phyloP scores from a whole-genome alignment of 2,329 filamentous ascomycete species.

The Colletotrichum incanum region DNA sequence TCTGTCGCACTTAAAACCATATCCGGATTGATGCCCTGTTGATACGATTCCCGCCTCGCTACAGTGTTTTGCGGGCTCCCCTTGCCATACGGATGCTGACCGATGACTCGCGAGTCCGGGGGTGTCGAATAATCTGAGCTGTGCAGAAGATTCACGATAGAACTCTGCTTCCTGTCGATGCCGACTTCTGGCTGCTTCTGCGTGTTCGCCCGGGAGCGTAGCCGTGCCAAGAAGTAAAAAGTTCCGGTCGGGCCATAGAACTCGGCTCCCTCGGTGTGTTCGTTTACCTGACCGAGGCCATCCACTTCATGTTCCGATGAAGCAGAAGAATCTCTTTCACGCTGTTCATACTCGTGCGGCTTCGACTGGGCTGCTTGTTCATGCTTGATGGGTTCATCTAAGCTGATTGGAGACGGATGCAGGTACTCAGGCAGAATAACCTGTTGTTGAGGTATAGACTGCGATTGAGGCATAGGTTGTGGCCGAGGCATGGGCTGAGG shows the following conservation, averaged over 20 bases:
- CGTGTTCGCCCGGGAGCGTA: constrained; percentile 38
- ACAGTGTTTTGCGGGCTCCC: constrained; percentile 17
- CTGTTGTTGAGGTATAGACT: neutral
- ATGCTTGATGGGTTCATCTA: constrained; percentile 36
- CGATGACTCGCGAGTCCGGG: constrained; percentile 27
- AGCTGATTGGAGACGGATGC: constrained; percentile 33
- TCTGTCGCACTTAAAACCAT: neutral
- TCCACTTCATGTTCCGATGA: constrained; percentile 40
- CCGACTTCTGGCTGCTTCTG: constrained; percentile 19
- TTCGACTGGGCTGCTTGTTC: neutral
- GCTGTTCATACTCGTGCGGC: constrained; percentile 6
- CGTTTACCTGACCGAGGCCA: constrained; percentile 39
- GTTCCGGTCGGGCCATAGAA: constrained; percentile 43
- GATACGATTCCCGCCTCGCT: constrained; percentile 13
- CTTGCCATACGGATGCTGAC: constrained; percentile 25
- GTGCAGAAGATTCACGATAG: constrained; percentile 44
- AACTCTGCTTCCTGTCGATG: constrained; percentile 23
- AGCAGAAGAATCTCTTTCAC: constrained; percentile 18
- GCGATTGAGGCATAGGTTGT: neutral
- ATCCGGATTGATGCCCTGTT: neutral
- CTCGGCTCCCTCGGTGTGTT: constrained; percentile 42
- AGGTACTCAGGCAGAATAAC: constrained; percentile 7
- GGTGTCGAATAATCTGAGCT: constrained; percentile 44
- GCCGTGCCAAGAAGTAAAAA: constrained; percentile 40
- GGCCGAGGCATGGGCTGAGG: neutral